Percentiles rank a stretch among this genome's conserved stretches.
Conservation (phyloP, 1,139 yeast species). For the Meyerozyma sp. region DNA sequence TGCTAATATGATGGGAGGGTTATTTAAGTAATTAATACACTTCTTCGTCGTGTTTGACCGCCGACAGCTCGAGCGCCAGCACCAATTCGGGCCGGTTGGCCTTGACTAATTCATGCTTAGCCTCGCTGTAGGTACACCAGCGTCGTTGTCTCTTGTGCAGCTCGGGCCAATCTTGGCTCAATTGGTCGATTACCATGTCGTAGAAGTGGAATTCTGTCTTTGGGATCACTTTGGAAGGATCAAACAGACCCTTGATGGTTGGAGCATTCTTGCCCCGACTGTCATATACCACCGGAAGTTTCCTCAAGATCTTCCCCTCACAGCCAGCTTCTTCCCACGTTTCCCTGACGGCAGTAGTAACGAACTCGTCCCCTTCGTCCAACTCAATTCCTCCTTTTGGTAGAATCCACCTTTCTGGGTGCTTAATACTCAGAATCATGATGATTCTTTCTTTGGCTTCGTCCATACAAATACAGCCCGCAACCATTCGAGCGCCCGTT, state of each 20-base stretch:
- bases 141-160: slow-evolving; percentile 49
- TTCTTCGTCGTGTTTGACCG: slow-evolving; percentile 26
- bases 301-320: slow-evolving; percentile 50
- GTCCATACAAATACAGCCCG: slow-evolving; percentile 82
- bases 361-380: slow-evolving; percentile 63
- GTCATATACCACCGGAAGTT: slow-evolving; percentile 66
- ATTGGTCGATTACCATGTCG: slow-evolving; percentile 58
- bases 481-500: slow-evolving; percentile 80
- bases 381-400: slow-evolving; percentile 95
- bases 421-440: slow-evolving; percentile 70
- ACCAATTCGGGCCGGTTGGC: slow-evolving; percentile 67
- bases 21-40: slow-evolving; percentile 36
- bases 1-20: slow-evolving; percentile 83
- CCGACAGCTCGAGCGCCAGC: slow-evolving; percentile 56
- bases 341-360: slow-evolving; percentile 69
- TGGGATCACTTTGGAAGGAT: slow-evolving; percentile 43
- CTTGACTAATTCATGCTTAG: slow-evolving; percentile 54
- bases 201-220: slow-evolving; percentile 80
- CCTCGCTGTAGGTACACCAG: slow-evolving; percentile 76
- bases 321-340: slow-evolving; percentile 99
- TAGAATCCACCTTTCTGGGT: slow-evolving; percentile 69
- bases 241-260: slow-evolving; percentile 36
- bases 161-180: slow-evolving; percentile 76
- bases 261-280: slow-evolving; percentile 63
- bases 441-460: slow-evolving; percentile 55